phyloP scores from a whole-genome alignment of 2,329 filamentous ascomycete genomes.

The Hirsutella minnesotensis region DNA sequence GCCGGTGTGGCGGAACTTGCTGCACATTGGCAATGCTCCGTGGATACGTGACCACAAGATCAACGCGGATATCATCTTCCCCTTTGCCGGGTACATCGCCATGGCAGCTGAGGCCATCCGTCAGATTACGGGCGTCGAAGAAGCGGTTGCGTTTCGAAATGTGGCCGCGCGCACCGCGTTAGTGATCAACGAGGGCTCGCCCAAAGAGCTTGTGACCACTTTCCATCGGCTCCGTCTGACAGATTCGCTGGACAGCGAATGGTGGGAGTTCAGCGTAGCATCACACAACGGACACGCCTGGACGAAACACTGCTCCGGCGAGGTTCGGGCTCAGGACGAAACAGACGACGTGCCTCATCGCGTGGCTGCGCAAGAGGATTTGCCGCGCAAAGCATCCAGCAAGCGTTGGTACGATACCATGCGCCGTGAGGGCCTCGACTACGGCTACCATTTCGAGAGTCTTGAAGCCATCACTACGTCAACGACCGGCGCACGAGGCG shows the following conservation, averaged over 20 bases:
- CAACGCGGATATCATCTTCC: conserved; percentile 28
- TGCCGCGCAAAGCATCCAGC: background rate
- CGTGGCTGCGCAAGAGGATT: background rate
- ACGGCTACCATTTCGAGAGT: background rate
- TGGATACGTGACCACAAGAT: conserved; percentile 33
- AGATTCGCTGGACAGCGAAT: conserved; percentile 11
- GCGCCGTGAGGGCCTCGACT: background rate
- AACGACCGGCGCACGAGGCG: no score
- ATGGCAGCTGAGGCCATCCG: conserved; percentile 15
- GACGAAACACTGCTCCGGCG: conserved; percentile 9
- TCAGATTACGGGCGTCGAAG: conserved; percentile 4
- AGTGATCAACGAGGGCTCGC: conserved; percentile 8
- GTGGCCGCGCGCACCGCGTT: conserved; percentile 18
- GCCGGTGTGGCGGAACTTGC: conserved; percentile 11
- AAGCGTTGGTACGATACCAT: background rate
- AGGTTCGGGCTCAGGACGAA: background rate
- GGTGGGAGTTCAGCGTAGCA: conserved; percentile 19
- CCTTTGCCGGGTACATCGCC: conserved; percentile 23
- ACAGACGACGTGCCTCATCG: background rate
- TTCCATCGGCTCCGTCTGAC: conserved; percentile 14
- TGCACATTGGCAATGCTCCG: conserved; percentile 13
- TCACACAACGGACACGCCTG: conserved; percentile 11
- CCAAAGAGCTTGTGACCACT: conserved; percentile 19
- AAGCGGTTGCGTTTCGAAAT: conserved; percentile 11
- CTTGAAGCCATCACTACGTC: background rate